These are phyloP conservation scores for Phoenix roebelenii DNA, from an alignment of 176 grass and related monocot genomes.

Conservation along the genomic window DNA sequence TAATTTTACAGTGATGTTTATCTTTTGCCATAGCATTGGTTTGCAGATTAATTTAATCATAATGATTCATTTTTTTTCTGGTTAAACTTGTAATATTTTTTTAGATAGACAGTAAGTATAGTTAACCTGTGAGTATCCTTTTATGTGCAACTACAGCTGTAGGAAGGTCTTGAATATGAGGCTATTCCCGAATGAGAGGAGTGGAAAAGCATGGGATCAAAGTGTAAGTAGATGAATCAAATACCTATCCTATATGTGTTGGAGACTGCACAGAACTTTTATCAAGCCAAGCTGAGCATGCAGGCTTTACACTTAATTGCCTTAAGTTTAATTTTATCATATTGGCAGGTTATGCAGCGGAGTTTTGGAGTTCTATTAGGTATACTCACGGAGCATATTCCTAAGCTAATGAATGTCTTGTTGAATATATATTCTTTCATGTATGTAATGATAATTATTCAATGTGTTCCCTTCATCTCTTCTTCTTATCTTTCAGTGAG, in stretches of 20 bases:
- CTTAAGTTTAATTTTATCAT: background rate
- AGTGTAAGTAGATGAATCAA: slow-evolving; percentile 37
- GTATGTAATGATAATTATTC: no score
- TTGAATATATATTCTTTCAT: slow-evolving; percentile 2
- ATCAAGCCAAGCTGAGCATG: no score
- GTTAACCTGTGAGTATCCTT: background rate
- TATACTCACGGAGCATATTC: slow-evolving; percentile 16
- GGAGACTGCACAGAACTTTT: no score
- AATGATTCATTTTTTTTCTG: no score
- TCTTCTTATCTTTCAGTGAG: slow-evolving; percentile 44
- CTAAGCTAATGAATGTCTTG: background rate
- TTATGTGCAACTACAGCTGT: slow-evolving; percentile 34
- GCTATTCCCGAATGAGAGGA: slow-evolving; percentile 71
- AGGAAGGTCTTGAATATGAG: slow-evolving; percentile 89
- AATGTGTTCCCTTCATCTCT: slow-evolving; percentile 11
- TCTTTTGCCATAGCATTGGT: no score
- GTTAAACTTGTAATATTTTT: no score
- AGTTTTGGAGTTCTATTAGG: slow-evolving; percentile 66
- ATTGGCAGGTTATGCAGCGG: slow-evolving; percentile 71
- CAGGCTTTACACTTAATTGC: background rate
- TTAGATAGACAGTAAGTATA: no score
- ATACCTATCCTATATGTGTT: no score
- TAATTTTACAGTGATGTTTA: no score
- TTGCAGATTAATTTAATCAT: no score
- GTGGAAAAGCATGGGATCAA: slow-evolving; percentile 82